A percentile compares a stretch with the other conserved stretches of the same genome.
These are phyloP conservation scores for Pseudocercospora cruenta DNA, from an alignment of 2,329 filamentous ascomycete genomes.

Conservation along the genomic window DNA sequence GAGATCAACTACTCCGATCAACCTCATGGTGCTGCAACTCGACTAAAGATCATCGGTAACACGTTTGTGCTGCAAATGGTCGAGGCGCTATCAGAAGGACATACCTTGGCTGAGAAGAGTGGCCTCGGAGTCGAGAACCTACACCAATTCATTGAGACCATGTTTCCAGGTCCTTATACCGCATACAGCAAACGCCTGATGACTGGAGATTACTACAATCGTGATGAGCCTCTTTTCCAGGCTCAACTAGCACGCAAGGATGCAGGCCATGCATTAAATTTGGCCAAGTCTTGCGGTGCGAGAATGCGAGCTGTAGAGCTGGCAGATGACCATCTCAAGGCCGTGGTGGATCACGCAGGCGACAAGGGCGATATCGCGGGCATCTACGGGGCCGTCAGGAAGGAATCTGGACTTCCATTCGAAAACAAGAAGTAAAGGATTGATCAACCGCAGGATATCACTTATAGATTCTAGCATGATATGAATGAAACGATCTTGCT, in stretches of 20 bases:
- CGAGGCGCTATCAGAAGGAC: conserved; percentile 75
- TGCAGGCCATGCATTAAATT: conserved; percentile 68
- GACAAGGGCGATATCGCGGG: conserved; percentile 76
- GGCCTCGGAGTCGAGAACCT: conserved; percentile 73
- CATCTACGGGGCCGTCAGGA: conserved; percentile 78
- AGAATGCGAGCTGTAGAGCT: conserved; percentile 68
- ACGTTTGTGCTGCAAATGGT: conserved; percentile 84
- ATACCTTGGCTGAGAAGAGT: conserved; percentile 77
- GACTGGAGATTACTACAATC: conserved; percentile 73
- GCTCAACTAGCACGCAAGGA: conserved; percentile 85
- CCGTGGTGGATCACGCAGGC: conserved; percentile 71
- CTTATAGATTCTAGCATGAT: not conserved
- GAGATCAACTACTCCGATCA: conserved; percentile 73
- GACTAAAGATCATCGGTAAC: conserved; percentile 83
- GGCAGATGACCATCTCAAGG: conserved; percentile 68
- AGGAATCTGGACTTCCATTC: conserved; percentile 74
- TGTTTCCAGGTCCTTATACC: conserved; percentile 76
- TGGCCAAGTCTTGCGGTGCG: conserved; percentile 67
- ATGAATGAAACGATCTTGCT: too few relatives aligned
- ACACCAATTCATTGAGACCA: conserved; percentile 69
- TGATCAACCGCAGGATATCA: not conserved
- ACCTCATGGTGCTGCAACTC: conserved; percentile 68
- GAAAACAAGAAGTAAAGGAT: conserved; percentile 47
- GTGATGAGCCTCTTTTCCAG: conserved; percentile 77
- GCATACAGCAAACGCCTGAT: conserved; percentile 77